These are phyloP conservation scores for Lolium multiflorum DNA, from an alignment of 176 grass and related monocot species.

Conservation along the genomic window DNA sequence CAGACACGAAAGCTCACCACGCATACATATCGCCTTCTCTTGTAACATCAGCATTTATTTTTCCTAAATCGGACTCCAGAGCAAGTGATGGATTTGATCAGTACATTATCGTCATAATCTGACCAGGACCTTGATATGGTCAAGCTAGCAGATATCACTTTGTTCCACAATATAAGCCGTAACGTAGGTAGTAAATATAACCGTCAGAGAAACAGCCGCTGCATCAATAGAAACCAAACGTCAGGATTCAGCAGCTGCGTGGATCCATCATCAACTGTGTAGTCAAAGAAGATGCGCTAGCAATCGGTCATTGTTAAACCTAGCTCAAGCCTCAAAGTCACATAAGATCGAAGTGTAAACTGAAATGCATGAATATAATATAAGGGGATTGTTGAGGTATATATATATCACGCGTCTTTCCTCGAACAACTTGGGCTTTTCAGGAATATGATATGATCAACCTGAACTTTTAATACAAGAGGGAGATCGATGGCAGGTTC, in stretches of 20 bases:
- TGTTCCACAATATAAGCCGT: too few relatives aligned
- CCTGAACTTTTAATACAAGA: background rate
- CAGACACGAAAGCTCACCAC: constrained; percentile 42
- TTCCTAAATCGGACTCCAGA: constrained; percentile 6
- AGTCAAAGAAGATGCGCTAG: background rate
- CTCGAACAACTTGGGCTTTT: background rate
- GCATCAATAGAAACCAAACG: background rate
- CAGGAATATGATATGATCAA: background rate
- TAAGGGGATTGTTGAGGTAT: background rate
- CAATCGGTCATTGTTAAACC: constrained; percentile 11
- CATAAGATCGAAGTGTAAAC: background rate
- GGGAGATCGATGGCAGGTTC: background rate
- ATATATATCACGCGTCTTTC: background rate
- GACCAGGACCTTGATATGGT: background rate
- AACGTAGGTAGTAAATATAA: background rate
- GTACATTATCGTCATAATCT: background rate
- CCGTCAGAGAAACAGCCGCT: background rate
- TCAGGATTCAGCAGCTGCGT: background rate
- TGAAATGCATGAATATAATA: background rate
- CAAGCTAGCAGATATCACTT: background rate
- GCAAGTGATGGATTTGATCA: constrained; percentile 34
- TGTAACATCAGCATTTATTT: background rate
- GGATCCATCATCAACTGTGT: constrained; percentile 5
- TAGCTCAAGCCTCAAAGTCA: background rate
- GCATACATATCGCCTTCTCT: background rate